These are phyloP conservation scores for Neonectria magnoliae DNA, from an alignment of 2,329 filamentous ascomycete genomes.

Conservation along the genomic window DNA sequence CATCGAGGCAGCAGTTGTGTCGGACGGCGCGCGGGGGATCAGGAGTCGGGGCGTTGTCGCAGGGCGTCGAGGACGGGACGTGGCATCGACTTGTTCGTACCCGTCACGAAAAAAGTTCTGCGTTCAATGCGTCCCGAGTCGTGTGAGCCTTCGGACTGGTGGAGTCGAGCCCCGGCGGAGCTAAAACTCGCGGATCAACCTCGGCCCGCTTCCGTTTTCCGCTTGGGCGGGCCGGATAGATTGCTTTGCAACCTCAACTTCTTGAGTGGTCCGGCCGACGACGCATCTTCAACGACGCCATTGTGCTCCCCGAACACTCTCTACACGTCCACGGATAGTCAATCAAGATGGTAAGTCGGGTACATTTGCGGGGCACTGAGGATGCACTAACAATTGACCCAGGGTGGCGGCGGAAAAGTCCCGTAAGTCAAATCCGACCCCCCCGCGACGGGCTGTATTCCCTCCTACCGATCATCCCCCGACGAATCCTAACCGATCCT, in stretches of 20 bases:
- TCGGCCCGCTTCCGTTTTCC: constrained; percentile 34
- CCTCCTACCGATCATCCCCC: too few species aligned
- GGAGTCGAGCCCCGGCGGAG: constrained; percentile 8
- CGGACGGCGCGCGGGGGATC: not conserved
- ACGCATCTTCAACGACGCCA: constrained; percentile 41
- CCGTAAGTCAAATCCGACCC: constrained; percentile 56
- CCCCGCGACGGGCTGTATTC: constrained; percentile 13
- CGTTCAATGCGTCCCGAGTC: constrained; percentile 43
- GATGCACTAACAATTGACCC: constrained; percentile 52
- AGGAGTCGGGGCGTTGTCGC: constrained; percentile 10
- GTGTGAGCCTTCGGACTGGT: constrained; percentile 45
- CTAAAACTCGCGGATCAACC: constrained; percentile 35
- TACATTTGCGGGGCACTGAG: not conserved
- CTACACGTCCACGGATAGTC: constrained; percentile 48
- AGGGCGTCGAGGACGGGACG: constrained; percentile 25
- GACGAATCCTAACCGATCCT: too few species aligned
- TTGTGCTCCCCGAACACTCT: constrained; percentile 42
- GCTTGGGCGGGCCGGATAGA: constrained; percentile 1
- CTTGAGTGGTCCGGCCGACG: constrained; percentile 7
- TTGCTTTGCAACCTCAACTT: constrained; percentile 23
- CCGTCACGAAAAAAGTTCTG: constrained; percentile 50
- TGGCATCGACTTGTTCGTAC: constrained; percentile 23
- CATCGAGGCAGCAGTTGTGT: constrained; percentile 45
- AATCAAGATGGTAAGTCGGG: constrained; percentile 66
- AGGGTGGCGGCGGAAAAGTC: constrained; percentile 80